Evolutionary conservation across 1,139 yeast species (phyloP), one percentile per base, ranked within the genome.

Genomic region (Protomyces gravidus): DNA sequence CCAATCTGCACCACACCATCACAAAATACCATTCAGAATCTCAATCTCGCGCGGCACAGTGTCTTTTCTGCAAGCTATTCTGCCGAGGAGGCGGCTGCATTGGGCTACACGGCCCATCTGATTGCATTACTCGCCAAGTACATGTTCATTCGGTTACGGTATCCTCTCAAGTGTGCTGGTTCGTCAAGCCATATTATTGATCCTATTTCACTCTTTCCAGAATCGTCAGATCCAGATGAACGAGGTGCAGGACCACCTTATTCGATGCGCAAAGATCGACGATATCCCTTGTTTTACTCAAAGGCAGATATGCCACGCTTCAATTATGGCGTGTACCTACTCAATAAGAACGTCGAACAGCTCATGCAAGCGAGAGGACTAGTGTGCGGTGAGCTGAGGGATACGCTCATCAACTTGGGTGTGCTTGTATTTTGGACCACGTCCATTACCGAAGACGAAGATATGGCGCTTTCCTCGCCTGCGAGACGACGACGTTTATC

Each of bases 291-390:
- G 50, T 80, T 81, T 75, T 72, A 77, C 28, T 74, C 77, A 13
- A 78, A 78, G 3, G 75, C 78, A 21, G 72, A 76, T 25, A 74
- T 61, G 32, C 75, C 78, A 65, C 70, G 83, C 27, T 80, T 81
- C 61, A 81, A 81, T 63, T 81, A 80, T 66, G 85, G 78, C 0
- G 71, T 80, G 6, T 73, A 75, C 52, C 68, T 81, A 32, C 68
- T 81, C 46, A 74, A 76, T 62, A 77, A 78, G 63, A 73, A 80
- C 66, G 73, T 81, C 49, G 80, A 79, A 65, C 83, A 80, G 65
- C 69, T 81, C 45, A 70, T 79, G 67, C 76, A 74, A 58, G 66
- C 73, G 2, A 69, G 68, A 39, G 62, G 67, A 4, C 63, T 75
- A 46, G 67, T 68, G 5, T 72, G 73, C 3, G 72, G 69, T 2